phyloP scores from a whole-genome alignment of 2,329 filamentous ascomycete genomes.

The Trichophyton verrucosum region DNA sequence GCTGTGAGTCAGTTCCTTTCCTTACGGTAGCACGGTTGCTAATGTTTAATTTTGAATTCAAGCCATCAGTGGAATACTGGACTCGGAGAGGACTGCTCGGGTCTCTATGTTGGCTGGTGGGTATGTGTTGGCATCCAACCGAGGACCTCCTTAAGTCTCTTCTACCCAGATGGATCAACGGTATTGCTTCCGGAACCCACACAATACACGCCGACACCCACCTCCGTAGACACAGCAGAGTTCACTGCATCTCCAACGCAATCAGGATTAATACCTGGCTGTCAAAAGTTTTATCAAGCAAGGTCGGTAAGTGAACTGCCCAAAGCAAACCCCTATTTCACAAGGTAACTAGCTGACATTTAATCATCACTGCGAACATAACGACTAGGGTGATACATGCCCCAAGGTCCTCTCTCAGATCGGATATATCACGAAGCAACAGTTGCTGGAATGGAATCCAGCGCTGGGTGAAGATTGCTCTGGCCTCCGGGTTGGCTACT shows the following conservation, averaged over 20 bases:
- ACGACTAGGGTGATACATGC: neutral
- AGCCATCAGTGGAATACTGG: constrained; percentile 9
- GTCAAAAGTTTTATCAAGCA: neutral
- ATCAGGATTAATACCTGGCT: neutral
- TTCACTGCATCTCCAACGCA: neutral
- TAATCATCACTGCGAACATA: neutral
- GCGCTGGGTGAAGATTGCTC: neutral
- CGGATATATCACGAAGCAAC: constrained; percentile 1
- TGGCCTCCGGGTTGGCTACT: neutral
- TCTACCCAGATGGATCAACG: neutral
- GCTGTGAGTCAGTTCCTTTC: constrained; percentile 5
- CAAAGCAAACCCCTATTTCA: neutral
- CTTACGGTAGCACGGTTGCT: neutral
- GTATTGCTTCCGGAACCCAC: neutral
- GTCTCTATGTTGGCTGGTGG: constrained; percentile 15
- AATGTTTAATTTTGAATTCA: neutral
- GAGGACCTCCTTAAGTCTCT: neutral
- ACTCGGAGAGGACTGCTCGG: constrained; percentile 10
- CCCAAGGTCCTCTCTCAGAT: neutral
- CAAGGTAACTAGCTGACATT: no score
- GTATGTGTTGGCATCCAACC: constrained; percentile 6
- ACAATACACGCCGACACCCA: neutral
- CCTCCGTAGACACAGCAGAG: neutral
- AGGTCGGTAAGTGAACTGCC: neutral
- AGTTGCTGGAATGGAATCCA: constrained; percentile 9